Percentiles rank a stretch among this genome's conserved stretches.
These are phyloP conservation scores for Trichoderma virens DNA, from an alignment of 495 filamentous ascomycete genomes.

Conservation along the genomic window DNA sequence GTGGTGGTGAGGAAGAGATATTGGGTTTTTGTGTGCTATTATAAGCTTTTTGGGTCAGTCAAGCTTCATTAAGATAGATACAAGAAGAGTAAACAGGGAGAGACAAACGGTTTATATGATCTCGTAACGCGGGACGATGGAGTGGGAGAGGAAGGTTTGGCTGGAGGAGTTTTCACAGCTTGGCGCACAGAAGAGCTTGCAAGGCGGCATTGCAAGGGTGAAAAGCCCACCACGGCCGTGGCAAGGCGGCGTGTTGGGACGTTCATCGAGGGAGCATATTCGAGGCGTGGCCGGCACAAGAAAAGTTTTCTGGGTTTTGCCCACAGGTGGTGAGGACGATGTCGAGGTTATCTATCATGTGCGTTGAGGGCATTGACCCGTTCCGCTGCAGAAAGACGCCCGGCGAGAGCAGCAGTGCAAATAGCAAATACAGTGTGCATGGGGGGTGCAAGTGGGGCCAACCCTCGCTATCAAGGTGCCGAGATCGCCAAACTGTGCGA, in stretches of 20 bases:
- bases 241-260: background rate
- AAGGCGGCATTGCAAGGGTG: conserved; percentile 10
- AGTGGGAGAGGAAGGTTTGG: background rate
- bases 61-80: background rate
- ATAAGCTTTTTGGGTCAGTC: background rate
- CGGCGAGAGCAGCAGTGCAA: no score
- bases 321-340: background rate
- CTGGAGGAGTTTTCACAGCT: conserved; percentile 9
- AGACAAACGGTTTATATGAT: conserved; percentile 8
- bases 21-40: background rate
- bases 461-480: background rate
- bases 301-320: background rate
- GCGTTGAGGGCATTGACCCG: background rate
- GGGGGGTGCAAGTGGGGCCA: no score
- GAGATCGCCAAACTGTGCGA: background rate
- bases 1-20: background rate
- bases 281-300: background rate
- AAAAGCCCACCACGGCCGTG: background rate
- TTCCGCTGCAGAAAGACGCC: background rate
- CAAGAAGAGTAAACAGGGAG: background rate
- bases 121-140: background rate
- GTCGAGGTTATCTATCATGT: background rate
- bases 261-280: conserved; percentile 10
- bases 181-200: conserved; percentile 10
- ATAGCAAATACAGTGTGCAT: no score